Base-by-base conservation (phyloP, 176 grass and related monocot genomes). In the Cenchrus purpureus region DNA sequence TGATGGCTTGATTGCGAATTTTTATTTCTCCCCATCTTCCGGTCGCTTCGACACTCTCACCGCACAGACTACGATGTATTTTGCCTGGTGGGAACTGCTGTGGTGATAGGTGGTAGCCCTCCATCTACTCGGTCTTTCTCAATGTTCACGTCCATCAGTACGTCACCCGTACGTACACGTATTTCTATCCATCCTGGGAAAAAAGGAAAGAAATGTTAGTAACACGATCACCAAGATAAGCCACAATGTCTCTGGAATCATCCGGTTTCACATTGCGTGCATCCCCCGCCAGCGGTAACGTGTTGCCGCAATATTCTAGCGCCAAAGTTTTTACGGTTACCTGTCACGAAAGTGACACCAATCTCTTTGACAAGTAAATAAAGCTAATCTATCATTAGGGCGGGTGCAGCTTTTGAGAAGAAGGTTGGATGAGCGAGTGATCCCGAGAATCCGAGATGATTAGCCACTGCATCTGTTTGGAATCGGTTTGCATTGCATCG, bases 381-480 rank as follows among this genome's bases (percentile, higher is more conserved):
- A 53, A 29, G 71, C 49, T 74, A 54, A 42, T 37, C 77, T 31
- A 60, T 59, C 82, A 84, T 70, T 32, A 19, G 16, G 15, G 83
- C 49, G 53, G 80, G 75, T 81, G 79, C 91, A 80, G 14, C 89
- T 91, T 96, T 96, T 91, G 85, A 88, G 61, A 76, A 82, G 78
- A 71, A n/a, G 65, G 45, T 7, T 48, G 68, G 22, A 12, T 13
- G 70, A 31, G 81, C 43, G 56, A 59, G 9, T 61, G 20, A 70
- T 73, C 48, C 72, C 25, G n/a, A n/a, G n/a, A n/a, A n/a, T n/a
- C n/a, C 43, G 80, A 80, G 88, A 91, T 86, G 91, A 96, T 89
- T 91, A 91, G 54, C 22, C 86, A 57, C 83, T 17, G 69, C 71
- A 81, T 87, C 7, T 25, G 70, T 71, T 78, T 79, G 51, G 51